Conservation (phyloP, 2,329 filamentous ascomycete genomes). For the Aspergillus awamori region DNA sequence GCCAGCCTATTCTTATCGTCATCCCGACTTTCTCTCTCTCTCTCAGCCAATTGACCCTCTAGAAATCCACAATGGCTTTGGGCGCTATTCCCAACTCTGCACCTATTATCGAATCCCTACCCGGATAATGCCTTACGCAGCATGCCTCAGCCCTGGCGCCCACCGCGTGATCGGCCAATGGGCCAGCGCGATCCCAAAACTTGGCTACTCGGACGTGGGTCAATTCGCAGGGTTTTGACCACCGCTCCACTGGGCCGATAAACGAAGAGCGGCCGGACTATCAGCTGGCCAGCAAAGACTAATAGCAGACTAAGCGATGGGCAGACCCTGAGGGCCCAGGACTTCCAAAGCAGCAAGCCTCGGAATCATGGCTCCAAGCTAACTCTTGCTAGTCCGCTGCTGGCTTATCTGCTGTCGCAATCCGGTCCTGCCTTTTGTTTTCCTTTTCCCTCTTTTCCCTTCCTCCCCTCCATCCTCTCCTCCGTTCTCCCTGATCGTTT, state of each 20-base stretch:
- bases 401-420: conserved; percentile 8
- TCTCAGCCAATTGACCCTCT: neutral
- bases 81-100: too few species aligned
- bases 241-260: neutral
- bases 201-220: neutral
- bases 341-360: neutral
- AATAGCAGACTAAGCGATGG: conserved; percentile 1
- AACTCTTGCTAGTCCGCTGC: conserved; percentile 1
- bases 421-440: neutral
- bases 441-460: conserved; percentile 1
- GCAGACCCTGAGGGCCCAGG: conserved; percentile 7
- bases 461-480: neutral
- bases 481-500: neutral
- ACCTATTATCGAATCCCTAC: too few species aligned
- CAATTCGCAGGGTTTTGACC: neutral
- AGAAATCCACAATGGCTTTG: neutral
- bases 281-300: neutral
- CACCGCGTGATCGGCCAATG: neutral
- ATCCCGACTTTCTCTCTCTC: neutral
- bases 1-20: neutral
- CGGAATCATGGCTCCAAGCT: neutral
- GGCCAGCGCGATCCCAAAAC: neutral
- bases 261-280: neutral
- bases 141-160: neutral
- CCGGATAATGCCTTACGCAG: too few species aligned